phyloP scores from a whole-genome alignment of 2,329 filamentous ascomycete genomes.

The Ambrosiella cleistominuta region DNA sequence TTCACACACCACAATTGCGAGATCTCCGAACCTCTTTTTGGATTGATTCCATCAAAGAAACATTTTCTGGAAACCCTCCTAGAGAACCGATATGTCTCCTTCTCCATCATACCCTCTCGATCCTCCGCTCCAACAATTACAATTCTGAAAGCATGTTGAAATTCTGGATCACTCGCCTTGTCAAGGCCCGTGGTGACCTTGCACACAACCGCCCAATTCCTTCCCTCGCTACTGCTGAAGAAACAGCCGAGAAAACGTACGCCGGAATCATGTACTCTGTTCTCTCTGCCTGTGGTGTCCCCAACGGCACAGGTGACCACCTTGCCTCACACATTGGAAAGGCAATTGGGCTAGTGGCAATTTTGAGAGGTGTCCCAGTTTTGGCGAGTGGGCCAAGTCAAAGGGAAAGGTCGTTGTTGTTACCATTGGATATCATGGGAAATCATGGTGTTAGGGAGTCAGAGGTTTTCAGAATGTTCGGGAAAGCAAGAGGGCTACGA shows the following conservation, averaged over 20 bases:
- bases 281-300: slow-evolving; percentile 59
- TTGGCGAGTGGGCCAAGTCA: slow-evolving; percentile 34
- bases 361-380: slow-evolving; percentile 73
- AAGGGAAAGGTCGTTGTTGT: slow-evolving; percentile 41
- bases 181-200: slow-evolving; percentile 65
- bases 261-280: slow-evolving; percentile 82
- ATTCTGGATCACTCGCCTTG: slow-evolving; percentile 59
- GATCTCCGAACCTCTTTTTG: slow-evolving; percentile 89
- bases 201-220: slow-evolving; percentile 71
- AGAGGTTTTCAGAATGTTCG: slow-evolving; percentile 67
- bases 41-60: slow-evolving; percentile 65
- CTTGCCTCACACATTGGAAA: slow-evolving; percentile 91
- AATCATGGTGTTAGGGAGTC: slow-evolving; percentile 68
- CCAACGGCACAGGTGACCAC: slow-evolving; percentile 75
- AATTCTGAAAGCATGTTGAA: slow-evolving; percentile 30
- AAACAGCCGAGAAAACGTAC: slow-evolving; percentile 88
- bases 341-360: slow-evolving; percentile 69
- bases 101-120: slow-evolving; percentile 38
- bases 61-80: slow-evolving; percentile 60
- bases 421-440: slow-evolving; percentile 83
- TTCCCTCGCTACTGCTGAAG: slow-evolving; percentile 56
- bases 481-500: slow-evolving; percentile 59
- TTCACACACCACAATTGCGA: slow-evolving; percentile 73
- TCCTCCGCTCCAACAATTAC: slow-evolving; percentile 20
- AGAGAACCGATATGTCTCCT: slow-evolving; percentile 84